phyloP scores from a whole-genome alignment of 176 grass and related monocot species.

The Lolium rigidum region DNA sequence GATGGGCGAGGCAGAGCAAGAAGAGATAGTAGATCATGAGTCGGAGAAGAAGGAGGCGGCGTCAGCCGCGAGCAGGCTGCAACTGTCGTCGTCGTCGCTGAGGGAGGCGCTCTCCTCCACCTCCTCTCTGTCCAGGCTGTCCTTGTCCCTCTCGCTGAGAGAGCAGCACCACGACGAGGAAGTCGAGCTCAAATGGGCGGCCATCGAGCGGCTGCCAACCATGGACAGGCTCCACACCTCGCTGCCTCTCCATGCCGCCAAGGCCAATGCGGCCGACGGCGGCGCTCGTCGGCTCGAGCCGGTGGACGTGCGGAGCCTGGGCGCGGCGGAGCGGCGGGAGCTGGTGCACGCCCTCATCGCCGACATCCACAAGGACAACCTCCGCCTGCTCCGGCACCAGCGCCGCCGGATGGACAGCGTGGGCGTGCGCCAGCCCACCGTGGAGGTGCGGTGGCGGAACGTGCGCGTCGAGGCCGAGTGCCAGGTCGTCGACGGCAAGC shows the following conservation, averaged over 20 bases:
- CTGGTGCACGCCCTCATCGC: conserved; percentile 66
- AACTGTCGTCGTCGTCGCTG: conserved; percentile 18
- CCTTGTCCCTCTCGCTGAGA: background rate
- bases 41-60: background rate
- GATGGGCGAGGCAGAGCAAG: background rate
- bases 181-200: conserved; percentile 64
- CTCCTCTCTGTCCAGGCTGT: background rate
- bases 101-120: conserved; percentile 5
- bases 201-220: conserved; percentile 68
- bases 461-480: conserved; percentile 56
- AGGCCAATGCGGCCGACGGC: background rate
- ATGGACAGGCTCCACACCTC: conserved; percentile 53
- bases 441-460: conserved; percentile 62
- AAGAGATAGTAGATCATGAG: background rate
- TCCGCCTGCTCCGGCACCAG: conserved; percentile 71
- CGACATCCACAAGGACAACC: conserved; percentile 64
- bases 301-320: conserved; percentile 60
- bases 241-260: conserved; percentile 15
- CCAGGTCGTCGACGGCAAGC: conserved; percentile 62
- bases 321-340: conserved; percentile 45
- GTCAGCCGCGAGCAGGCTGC: conserved; percentile 2
- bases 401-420: conserved; percentile 72
- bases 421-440: conserved; percentile 59
- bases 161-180: conserved; percentile 48
- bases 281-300: background rate